Base-by-base conservation (phyloP, 2,329 filamentous ascomycete genomes). In the Penicillium janthinellum region DNA sequence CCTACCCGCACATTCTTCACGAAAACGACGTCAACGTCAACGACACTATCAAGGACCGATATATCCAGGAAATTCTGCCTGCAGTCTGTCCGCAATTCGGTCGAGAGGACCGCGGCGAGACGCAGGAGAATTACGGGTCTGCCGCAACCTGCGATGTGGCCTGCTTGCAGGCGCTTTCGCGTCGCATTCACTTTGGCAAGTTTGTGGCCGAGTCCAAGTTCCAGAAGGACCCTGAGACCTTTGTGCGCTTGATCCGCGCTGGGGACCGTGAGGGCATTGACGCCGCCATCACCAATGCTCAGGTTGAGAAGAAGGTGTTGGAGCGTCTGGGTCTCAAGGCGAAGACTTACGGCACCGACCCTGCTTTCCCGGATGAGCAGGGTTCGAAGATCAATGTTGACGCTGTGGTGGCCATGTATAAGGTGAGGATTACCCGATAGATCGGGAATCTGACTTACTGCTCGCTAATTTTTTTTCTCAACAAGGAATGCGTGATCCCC, bases 201-300 rank as follows among this genome's bases (percentile, higher is more conserved):
- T 98, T 98, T 71, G 95, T 99, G 8, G 95, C 95, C 45, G 95
- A 99, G 83, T 88, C 89, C 60, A 99, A 99, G 80, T 99, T 97
- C 78, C 85, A 86, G 69, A 88, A 90, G 49, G 91, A 98, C 67
- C 84, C 87, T 34, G 91, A 93, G 69, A 85, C 81, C 63, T 99
- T 94, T 75, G 93, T 90, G 5, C 82, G 82, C 63, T 78, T 98
- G 77, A 98, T 99, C 79, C 87, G 88, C 75, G 89, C 87, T 1
- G 87, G 83, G 62, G 93, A 99, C 76, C 83, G 90, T 5, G 81
- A 88, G 57, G 94, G 89, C 2, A 94, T 99, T 67, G 92, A 89
- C 70, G 88, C 88, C 35, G 92, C 93, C 39, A 99, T 99, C 74
- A 98, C 94, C 41, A 91, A 98, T 76, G 82, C 85, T 45, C 88